A percentile compares a stretch with the other conserved stretches of the same genome.
Evolutionary conservation across 2,329 filamentous ascomycete species (phyloP).

Genomic region (Fusarium tricinctum): DNA sequence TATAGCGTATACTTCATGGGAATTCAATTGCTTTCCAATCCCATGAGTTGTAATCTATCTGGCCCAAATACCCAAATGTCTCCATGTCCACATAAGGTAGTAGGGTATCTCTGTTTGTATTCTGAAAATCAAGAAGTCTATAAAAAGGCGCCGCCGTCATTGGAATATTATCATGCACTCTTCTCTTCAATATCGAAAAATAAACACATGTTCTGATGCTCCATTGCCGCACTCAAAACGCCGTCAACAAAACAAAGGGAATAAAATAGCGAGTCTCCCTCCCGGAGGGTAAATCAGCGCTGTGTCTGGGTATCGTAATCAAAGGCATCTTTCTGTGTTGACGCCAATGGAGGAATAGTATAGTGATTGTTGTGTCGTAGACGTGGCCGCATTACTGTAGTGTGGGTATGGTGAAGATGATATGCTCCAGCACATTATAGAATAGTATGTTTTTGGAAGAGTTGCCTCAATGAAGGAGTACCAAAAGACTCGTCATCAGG

Average conservation of each 20-base stretch:
- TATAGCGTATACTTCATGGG: constrained; percentile 14
- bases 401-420: constrained; percentile 22
- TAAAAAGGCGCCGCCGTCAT: constrained; percentile 27
- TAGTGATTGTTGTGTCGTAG: constrained; percentile 37
- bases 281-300: constrained; percentile 23
- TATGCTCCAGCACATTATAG: constrained; percentile 55
- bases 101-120: constrained; percentile 40
- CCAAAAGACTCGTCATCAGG: constrained; percentile 75
- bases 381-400: constrained; percentile 49
- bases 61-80: constrained; percentile 29
- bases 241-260: constrained; percentile 33
- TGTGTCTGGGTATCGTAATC: constrained; percentile 48
- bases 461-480: constrained; percentile 64
- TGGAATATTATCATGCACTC: constrained; percentile 28
- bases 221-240: constrained; percentile 20
- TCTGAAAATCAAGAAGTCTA: constrained; percentile 33
- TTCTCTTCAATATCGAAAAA: constrained; percentile 15
- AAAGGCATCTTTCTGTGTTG: constrained; percentile 27
- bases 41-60: constrained; percentile 14
- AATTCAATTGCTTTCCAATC: constrained; percentile 16
- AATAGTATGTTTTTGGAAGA: constrained; percentile 68
- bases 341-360: constrained; percentile 22
- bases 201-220: constrained; percentile 20
- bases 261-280: constrained; percentile 32
- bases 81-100: constrained; percentile 35